These are phyloP conservation scores for Quercus bicolor DNA, from an alignment of 306 rosid species.

Conservation along the genomic window DNA sequence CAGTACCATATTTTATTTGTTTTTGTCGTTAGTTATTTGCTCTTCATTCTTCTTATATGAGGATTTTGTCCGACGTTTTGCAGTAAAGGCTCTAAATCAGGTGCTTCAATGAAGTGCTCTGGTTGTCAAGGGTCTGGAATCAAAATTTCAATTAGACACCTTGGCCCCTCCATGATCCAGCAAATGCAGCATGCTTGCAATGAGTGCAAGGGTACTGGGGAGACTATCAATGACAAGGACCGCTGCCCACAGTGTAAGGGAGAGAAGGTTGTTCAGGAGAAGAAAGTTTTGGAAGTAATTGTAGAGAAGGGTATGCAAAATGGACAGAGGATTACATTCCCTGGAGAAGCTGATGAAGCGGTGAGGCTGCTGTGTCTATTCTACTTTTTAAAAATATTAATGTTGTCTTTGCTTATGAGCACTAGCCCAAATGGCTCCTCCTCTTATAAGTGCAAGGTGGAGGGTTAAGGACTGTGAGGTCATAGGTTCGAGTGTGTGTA, in stretches of 20 bases:
- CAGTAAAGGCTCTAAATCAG: conserved; percentile 96
- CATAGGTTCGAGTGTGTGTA: too few species aligned
- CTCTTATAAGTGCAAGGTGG: too few species aligned
- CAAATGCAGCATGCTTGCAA: conserved; percentile 97
- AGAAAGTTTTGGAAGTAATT: conserved; percentile 82
- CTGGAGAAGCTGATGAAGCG: conserved; percentile 98
- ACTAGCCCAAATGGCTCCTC: too few species aligned
- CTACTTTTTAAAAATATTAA: neutral
- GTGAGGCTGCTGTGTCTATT: conserved; percentile 25
- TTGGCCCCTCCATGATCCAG: conserved; percentile 96
- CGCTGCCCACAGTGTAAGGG: conserved; percentile 90
- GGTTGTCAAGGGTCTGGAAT: conserved; percentile 96
- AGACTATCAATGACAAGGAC: conserved; percentile 83
- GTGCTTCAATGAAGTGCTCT: conserved; percentile 82
- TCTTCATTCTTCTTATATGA: neutral
- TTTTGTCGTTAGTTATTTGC: neutral
- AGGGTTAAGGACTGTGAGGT: too few species aligned
- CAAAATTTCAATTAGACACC: conserved; percentile 89
- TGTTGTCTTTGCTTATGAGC: neutral
- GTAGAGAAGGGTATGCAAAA: conserved; percentile 99
- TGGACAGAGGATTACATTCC: conserved; percentile 82
- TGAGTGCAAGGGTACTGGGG: conserved; percentile 96
- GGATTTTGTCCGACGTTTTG: neutral
- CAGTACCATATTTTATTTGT: conserved; percentile 7
- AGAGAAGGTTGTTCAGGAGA: conserved; percentile 90